Percentiles rank a stretch among this genome's conserved stretches.
Conservation (phyloP, 805 yeast genomes). For the Ogataea glucozyma region DNA sequence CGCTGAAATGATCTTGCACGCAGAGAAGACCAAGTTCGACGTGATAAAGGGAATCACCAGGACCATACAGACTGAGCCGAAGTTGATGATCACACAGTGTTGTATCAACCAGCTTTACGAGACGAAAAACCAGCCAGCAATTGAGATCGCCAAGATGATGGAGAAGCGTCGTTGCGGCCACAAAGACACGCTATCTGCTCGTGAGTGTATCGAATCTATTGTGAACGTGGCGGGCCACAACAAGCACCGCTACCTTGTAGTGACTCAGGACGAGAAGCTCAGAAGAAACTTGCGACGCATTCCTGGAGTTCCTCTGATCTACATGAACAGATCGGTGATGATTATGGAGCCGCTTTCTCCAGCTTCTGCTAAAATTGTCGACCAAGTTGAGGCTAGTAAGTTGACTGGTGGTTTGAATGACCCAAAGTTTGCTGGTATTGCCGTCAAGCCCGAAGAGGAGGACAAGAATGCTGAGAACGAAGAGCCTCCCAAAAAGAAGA, state of each 20-base stretch:
- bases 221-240: slow-evolving; percentile 73
- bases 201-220: slow-evolving; percentile 74
- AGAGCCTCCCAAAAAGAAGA: slow-evolving; percentile 42
- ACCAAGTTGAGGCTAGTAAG: slow-evolving; percentile 60
- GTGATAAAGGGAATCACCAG: slow-evolving; percentile 76
- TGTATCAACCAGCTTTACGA: slow-evolving; percentile 84
- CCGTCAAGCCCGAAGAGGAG: slow-evolving; percentile 24
- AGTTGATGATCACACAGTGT: slow-evolving; percentile 94
- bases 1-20: slow-evolving; percentile 68
- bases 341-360: slow-evolving; percentile 90
- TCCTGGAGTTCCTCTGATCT: slow-evolving; percentile 89
- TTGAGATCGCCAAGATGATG: slow-evolving; percentile 74
- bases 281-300: slow-evolving; percentile 68
- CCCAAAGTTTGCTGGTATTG: slow-evolving; percentile 46
- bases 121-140: slow-evolving; percentile 70
- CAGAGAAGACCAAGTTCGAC: slow-evolving; percentile 70
- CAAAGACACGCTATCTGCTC: slow-evolving; percentile 48
- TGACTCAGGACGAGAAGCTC: slow-evolving; percentile 73
- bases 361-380: slow-evolving; percentile 56
- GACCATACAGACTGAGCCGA: slow-evolving; percentile 82
- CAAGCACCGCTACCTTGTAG: slow-evolving; percentile 89
- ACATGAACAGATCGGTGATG: slow-evolving; percentile 89
- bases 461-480: slow-evolving; percentile 22
- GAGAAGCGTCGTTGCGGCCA: slow-evolving; percentile 96
- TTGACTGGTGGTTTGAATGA: slow-evolving; percentile 79